Percentiles rank a stretch among this genome's conserved stretches.
Conservation (phyloP, 768 basidiomycete species). For the Auricularia auricula-judae region DNA sequence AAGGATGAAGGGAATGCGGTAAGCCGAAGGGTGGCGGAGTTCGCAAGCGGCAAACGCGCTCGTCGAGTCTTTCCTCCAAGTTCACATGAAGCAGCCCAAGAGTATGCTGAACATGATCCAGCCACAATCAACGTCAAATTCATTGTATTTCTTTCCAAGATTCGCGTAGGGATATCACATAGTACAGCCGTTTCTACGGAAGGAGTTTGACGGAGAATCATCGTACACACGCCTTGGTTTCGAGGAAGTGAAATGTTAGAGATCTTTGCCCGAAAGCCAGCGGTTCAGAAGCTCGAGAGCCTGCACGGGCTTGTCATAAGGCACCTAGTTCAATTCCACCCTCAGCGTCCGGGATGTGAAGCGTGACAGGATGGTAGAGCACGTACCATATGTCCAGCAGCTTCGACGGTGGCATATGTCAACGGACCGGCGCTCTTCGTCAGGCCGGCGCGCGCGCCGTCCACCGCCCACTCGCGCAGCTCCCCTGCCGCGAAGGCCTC, state of each 20-base stretch:
- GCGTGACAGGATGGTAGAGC: neutral
- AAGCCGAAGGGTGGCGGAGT: too few relatives aligned
- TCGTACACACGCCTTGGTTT: too few relatives aligned
- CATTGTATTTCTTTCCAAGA: too few relatives aligned
- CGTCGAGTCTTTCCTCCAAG: too few relatives aligned
- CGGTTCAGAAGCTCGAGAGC: conserved; percentile 37
- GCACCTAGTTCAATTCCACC: conserved; percentile 27
- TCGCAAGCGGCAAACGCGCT: too few relatives aligned
- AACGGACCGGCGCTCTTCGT: conserved; percentile 45
- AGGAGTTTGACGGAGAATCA: too few relatives aligned
- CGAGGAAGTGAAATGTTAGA: neutral
- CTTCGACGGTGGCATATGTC: conserved; percentile 52
- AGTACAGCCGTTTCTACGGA: too few relatives aligned
- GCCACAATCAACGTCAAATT: too few relatives aligned
- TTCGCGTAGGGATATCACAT: too few relatives aligned
- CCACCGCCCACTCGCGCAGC: conserved; percentile 44
- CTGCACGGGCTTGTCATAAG: conserved; percentile 52
- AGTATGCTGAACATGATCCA: too few relatives aligned
- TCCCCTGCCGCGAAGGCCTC: conserved; percentile 31
- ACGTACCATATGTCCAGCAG: conserved; percentile 66
- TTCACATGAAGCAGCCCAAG: too few relatives aligned
- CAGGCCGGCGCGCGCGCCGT: conserved; percentile 42
- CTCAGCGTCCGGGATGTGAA: neutral
- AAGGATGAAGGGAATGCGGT: too few relatives aligned
- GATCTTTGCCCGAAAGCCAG: conserved; percentile 29